A percentile compares a stretch with the other conserved stretches of the same genome.
Evolutionary conservation across 192 early-diverging fungal genomes (phyloP).

Genomic region (Linnemannia zychae): DNA sequence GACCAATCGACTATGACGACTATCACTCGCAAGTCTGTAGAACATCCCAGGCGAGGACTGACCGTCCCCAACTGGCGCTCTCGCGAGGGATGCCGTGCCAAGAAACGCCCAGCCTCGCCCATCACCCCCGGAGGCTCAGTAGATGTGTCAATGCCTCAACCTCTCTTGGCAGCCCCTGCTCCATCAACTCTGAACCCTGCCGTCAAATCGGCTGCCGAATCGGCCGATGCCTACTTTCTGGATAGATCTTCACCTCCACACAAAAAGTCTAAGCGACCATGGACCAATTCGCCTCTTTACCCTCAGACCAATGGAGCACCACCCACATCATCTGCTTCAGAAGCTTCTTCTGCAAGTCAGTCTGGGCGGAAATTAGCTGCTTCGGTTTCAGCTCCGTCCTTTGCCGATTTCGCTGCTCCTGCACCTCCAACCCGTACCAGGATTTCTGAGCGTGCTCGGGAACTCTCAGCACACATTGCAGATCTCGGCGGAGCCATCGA

Average conservation of each 20-base stretch:
- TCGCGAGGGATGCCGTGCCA: slow-evolving; percentile 45
- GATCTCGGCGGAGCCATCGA: slow-evolving; percentile 42
- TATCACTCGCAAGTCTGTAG: slow-evolving; percentile 32
- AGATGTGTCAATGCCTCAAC: slow-evolving; percentile 35
- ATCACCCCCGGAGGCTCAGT: slow-evolving; percentile 51
- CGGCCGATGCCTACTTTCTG: slow-evolving; percentile 22
- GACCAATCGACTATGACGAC: slow-evolving; percentile 37
- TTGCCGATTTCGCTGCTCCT: slow-evolving; percentile 51
- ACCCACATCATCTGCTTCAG: not conserved
- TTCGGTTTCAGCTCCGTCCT: slow-evolving; percentile 46
- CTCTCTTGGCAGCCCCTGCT: slow-evolving; percentile 6
- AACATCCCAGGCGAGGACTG: slow-evolving; percentile 19
- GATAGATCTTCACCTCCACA: slow-evolving; percentile 51
- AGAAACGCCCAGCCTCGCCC: slow-evolving; percentile 54
- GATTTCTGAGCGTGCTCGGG: slow-evolving; percentile 19
- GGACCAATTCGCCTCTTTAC: slow-evolving; percentile 21
- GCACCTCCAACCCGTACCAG: slow-evolving; percentile 20
- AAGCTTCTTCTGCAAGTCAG: not conserved
- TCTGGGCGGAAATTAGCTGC: slow-evolving; percentile 19
- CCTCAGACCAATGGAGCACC: not conserved
- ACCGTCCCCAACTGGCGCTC: slow-evolving; percentile 27
- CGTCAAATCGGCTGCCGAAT: not conserved
- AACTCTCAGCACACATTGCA: slow-evolving; percentile 21
- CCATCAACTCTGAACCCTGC: not conserved
- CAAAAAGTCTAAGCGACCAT: slow-evolving; percentile 50